Conservation (phyloP, 306 rosid species). For the Castanea crenata region DNA sequence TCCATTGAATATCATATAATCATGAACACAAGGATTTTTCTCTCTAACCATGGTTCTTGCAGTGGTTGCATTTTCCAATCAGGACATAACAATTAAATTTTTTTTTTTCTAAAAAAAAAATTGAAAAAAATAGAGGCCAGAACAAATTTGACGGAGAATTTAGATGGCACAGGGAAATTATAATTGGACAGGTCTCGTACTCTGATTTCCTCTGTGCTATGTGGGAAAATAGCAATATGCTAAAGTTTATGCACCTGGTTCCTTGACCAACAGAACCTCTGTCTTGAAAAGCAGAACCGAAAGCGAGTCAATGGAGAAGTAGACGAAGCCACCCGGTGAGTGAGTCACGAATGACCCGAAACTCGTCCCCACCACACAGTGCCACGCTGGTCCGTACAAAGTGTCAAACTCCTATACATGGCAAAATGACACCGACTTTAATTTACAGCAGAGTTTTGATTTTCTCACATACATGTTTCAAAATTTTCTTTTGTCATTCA, state of each 20-base stretch:
- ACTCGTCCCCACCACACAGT: constrained; percentile 67
- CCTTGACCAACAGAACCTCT: constrained; percentile 49
- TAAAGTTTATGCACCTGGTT: constrained; percentile 14
- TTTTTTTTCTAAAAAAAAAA: neutral
- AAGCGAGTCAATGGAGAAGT: constrained; percentile 60
- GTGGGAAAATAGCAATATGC: neutral
- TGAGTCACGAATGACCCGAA: constrained; percentile 76
- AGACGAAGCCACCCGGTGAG: constrained; percentile 51
- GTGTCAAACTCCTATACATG: constrained; percentile 47
- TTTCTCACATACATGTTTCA: no score
- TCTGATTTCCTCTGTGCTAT: neutral
- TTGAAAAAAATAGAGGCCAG: neutral
- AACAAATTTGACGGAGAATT: neutral
- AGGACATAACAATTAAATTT: no score
- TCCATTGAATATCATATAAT: no score
- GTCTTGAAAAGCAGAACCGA: constrained; percentile 71
- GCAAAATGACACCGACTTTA: no score
- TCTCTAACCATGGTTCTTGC: neutral
- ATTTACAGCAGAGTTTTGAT: no score
- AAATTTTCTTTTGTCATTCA: no score
- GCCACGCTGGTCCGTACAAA: constrained; percentile 62
- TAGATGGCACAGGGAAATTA: neutral
- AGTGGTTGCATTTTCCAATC: neutral
- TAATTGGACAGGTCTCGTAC: neutral
- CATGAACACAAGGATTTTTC: no score